Conservation (phyloP, 768 basidiomycete species). For the Panellus pusillus region DNA sequence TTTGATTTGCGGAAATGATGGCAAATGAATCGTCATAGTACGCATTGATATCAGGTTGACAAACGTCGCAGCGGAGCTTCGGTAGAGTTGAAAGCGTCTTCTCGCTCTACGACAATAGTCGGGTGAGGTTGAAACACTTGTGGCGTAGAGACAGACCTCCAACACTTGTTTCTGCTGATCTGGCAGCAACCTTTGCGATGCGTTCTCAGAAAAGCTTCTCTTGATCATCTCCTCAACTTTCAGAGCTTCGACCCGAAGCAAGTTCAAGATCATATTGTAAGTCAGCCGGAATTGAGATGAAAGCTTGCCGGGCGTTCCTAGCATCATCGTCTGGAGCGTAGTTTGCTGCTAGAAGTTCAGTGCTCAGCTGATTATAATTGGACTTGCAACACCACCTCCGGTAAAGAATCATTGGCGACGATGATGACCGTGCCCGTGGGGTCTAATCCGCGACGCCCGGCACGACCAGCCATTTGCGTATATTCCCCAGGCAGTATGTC, state of each 20-base stretch:
- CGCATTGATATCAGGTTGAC: slow-evolving; percentile 67
- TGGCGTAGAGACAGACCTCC: slow-evolving; percentile 53
- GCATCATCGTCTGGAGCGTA: slow-evolving; percentile 83
- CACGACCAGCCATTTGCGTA: slow-evolving; percentile 99
- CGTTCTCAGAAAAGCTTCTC: slow-evolving; percentile 97
- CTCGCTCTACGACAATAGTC: slow-evolving; percentile 58
- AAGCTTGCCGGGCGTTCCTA: slow-evolving; percentile 90
- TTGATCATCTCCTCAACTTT: slow-evolving; percentile 99
- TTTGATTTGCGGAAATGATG: slow-evolving; percentile 62
- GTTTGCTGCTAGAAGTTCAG: slow-evolving; percentile 52
- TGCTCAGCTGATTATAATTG: neutral
- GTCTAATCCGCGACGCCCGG: slow-evolving; percentile 94
- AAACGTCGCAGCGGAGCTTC: slow-evolving; percentile 67
- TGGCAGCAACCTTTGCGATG: slow-evolving; percentile 87
- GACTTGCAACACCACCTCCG: slow-evolving; percentile 59
- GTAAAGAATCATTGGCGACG: slow-evolving; percentile 76
- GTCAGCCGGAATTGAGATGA: slow-evolving; percentile 96
- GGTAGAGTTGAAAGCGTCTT: slow-evolving; percentile 60
- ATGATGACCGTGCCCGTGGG: slow-evolving; percentile 95
- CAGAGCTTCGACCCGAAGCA: slow-evolving; percentile 93
- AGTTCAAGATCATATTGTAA: slow-evolving; percentile 98
- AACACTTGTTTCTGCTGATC: slow-evolving; percentile 88
- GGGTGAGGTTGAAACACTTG: neutral
- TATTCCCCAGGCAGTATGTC: slow-evolving; percentile 91
- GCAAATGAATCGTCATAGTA: slow-evolving; percentile 74